Conservation (phyloP, 345 rosid genomes). For the Eucalyptus coolabah region DNA sequence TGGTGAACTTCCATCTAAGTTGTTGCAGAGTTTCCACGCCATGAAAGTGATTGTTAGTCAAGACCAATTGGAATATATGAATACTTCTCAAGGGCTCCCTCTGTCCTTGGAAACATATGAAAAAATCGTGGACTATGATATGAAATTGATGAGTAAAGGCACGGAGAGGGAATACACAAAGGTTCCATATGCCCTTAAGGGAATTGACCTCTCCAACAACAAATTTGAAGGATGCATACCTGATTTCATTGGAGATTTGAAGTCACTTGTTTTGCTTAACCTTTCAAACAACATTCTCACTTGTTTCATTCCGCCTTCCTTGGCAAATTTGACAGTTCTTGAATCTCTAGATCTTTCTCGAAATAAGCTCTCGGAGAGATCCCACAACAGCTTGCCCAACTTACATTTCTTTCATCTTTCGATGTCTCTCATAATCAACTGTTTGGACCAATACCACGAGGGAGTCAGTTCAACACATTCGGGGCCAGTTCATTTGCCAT, state of each 20-base stretch:
- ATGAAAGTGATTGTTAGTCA: neutral
- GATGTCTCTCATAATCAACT: neutral
- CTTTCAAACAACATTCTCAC: neutral
- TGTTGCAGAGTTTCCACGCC: neutral
- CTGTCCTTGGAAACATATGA: accelerated
- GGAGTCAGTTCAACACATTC: neutral
- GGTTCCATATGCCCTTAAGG: neutral
- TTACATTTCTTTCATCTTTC: neutral
- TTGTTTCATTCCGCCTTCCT: neutral
- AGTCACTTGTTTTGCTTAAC: neutral
- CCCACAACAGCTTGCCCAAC: neutral
- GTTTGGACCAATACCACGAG: neutral
- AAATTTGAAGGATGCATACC: neutral
- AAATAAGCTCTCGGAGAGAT: neutral
- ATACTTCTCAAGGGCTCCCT: neutral
- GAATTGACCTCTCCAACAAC: neutral
- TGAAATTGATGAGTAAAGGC: neutral
- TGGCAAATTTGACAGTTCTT: neutral
- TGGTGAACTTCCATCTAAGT: neutral
- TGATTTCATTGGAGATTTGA: neutral
- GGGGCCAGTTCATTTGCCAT: neutral
- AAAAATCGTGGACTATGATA: accelerated
- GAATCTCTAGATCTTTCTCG: neutral
- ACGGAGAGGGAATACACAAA: neutral
- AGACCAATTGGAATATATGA: neutral